Evolutionary conservation across 352 stramenopile genomes (phyloP).

Genomic region (Phytophthora uliginosa): DNA sequence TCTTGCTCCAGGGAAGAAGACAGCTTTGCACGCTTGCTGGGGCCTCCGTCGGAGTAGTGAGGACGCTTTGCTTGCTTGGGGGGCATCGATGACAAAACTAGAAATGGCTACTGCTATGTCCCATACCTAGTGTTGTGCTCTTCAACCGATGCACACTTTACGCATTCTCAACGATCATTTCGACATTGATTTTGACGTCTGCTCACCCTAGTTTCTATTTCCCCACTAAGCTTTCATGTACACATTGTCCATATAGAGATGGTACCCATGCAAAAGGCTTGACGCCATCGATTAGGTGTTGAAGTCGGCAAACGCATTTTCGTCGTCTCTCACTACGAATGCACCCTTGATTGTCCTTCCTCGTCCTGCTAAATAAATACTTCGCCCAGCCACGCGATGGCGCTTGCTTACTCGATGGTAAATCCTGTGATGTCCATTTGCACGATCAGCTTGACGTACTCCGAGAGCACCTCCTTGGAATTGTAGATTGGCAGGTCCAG

Average conservation of each 20-base stretch:
- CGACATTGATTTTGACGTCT: conserved; percentile 21
- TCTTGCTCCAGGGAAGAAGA: conserved; percentile 19
- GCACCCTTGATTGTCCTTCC: conserved; percentile 7
- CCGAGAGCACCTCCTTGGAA: conserved; percentile 69
- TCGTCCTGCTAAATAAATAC: conserved; percentile 42
- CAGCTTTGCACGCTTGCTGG: conserved; percentile 28
- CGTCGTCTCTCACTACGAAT: not conserved
- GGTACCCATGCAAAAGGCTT: not conserved
- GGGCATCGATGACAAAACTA: conserved; percentile 15
- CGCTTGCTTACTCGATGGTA: conserved; percentile 71
- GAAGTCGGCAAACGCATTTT: conserved; percentile 6
- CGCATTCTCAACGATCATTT: conserved; percentile 23
- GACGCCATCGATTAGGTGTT: not conserved
- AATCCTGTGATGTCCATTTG: conserved; percentile 98
- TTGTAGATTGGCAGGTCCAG: conserved; percentile 83
- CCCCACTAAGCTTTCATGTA: not conserved
- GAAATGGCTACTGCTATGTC: conserved; percentile 8
- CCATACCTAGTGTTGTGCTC: not conserved
- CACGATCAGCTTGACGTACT: conserved; percentile 93
- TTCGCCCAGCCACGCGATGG: conserved; percentile 15
- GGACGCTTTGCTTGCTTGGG: conserved; percentile 23
- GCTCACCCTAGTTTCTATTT: conserved; percentile 6
- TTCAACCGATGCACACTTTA: conserved; percentile 12
- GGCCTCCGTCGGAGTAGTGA: not conserved
- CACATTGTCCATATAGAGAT: conserved; percentile 1